Percentiles rank a stretch among this genome's conserved stretches.
Conservation (phyloP, 2,329 filamentous ascomycete species). For the Fusarium miscanthi region DNA sequence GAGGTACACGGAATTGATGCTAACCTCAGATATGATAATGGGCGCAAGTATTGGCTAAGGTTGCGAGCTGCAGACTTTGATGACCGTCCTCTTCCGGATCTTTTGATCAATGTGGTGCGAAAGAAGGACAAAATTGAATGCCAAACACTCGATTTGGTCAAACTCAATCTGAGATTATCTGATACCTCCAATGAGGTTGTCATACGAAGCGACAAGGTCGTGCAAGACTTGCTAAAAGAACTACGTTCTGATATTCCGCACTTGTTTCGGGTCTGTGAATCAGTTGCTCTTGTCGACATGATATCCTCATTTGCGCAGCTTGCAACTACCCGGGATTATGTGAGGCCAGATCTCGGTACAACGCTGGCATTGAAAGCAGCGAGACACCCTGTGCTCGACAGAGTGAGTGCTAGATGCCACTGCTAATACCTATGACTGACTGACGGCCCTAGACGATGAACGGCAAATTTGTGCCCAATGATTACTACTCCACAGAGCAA, state of each 20-base stretch:
- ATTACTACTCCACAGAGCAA: conserved; percentile 84
- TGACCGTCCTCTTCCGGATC: conserved; percentile 66
- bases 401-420: conserved; percentile 50
- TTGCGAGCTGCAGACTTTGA: conserved; percentile 73
- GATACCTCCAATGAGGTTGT: conserved; percentile 88
- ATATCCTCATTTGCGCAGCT: conserved; percentile 80
- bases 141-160: conserved; percentile 85
- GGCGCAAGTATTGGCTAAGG: conserved; percentile 82
- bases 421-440: background rate
- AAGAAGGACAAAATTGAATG: conserved; percentile 86
- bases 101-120: conserved; percentile 81
- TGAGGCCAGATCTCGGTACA: conserved; percentile 74
- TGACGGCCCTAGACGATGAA: conserved; percentile 62
- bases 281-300: conserved; percentile 89
- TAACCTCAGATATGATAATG: conserved; percentile 79
- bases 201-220: conserved; percentile 80
- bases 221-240: conserved; percentile 77
- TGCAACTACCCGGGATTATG: conserved; percentile 69
- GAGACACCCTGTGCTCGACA: conserved; percentile 83
- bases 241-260: conserved; percentile 77
- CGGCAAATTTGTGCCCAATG: conserved; percentile 83
- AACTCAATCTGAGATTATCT: conserved; percentile 80
- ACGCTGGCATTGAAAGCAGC: conserved; percentile 79
- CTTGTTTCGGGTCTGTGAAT: conserved; percentile 87
- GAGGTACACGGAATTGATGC: conserved; percentile 68